Evolutionary conservation across 139 green algal species (phyloP).

Genomic region (Pseudopediastrum boryanum): DNA sequence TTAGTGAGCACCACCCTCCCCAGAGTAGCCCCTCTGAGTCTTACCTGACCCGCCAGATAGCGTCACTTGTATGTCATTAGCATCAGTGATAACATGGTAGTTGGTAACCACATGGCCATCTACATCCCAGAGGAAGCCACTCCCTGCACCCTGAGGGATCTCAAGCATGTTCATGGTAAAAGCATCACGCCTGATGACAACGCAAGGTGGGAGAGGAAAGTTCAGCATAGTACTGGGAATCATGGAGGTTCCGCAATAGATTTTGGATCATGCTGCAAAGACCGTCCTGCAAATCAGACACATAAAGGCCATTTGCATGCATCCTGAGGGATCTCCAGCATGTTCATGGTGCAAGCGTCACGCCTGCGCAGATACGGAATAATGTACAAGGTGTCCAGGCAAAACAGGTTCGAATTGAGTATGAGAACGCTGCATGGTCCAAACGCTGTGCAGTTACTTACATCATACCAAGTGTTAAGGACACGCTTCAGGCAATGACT

Average conservation of each 20-base stretch:
- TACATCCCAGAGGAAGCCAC: constrained; percentile 68
- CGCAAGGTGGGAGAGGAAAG: not conserved
- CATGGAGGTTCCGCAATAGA: not conserved
- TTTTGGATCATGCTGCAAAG: too few relatives aligned
- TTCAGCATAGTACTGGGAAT: not conserved
- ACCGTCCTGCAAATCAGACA: too few relatives aligned
- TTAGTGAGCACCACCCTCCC: too few relatives aligned
- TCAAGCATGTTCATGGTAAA: constrained; percentile 81
- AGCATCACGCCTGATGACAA: constrained; percentile 50
- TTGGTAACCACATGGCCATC: constrained; percentile 80
- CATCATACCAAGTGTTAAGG: too few relatives aligned
- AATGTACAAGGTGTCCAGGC: too few relatives aligned
- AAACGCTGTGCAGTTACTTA: too few relatives aligned
- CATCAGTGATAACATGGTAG: constrained; percentile 66
- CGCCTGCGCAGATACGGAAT: constrained; percentile 36
- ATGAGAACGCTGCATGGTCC: too few relatives aligned
- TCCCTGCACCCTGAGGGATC: constrained; percentile 74
- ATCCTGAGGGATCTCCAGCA: constrained; percentile 72
- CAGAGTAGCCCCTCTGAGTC: too few relatives aligned
- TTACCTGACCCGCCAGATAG: constrained; percentile 65
- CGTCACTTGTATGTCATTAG: constrained; percentile 58
- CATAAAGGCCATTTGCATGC: too few relatives aligned
- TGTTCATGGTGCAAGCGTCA: constrained; percentile 72
- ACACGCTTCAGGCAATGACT: too few relatives aligned
- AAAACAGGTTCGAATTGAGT: too few relatives aligned